phyloP scores from a whole-genome alignment of 352 stramenopile species.

The Phytopythium aichiense region DNA sequence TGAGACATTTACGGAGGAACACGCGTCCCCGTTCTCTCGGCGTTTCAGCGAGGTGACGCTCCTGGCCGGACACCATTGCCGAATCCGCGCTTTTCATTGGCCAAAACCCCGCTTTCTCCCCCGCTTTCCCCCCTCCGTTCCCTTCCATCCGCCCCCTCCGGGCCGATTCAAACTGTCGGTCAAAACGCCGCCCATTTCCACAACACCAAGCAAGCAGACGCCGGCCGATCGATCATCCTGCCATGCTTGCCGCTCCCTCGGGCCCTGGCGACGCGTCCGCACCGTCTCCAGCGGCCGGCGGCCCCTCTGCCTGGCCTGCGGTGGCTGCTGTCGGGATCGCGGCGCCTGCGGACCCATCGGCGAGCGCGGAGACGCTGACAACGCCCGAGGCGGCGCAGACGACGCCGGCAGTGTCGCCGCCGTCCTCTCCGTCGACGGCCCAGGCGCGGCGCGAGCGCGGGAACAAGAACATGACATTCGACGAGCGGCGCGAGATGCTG shows the following conservation, averaged over 20 bases:
- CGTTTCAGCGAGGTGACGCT: not conserved
- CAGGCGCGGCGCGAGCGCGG: constrained; percentile 17
- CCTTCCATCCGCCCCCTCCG: constrained; percentile 6
- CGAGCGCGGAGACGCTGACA: not conserved
- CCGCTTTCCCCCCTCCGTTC: constrained; percentile 1
- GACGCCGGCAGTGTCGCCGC: not conserved
- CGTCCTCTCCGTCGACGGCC: not conserved
- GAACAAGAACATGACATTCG: constrained; percentile 38
- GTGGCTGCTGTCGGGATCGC: not conserved
- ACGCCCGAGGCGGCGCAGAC: not conserved
- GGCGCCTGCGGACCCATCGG: not conserved
- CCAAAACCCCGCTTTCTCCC: not conserved
- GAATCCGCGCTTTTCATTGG: not conserved
- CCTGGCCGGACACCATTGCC: not conserved
- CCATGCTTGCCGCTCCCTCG: not conserved
- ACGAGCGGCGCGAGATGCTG: constrained; percentile 38
- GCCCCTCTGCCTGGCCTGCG: not conserved
- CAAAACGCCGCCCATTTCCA: not conserved
- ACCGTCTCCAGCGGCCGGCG: not conserved
- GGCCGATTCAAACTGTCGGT: not conserved
- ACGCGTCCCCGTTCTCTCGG: not conserved
- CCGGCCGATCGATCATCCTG: not conserved
- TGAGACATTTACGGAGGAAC: not conserved
- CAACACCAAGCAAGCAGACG: not conserved
- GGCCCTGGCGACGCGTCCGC: not conserved